Base-by-base conservation (phyloP, 2,329 filamentous ascomycete genomes). In the Elsinoe arachidis region DNA sequence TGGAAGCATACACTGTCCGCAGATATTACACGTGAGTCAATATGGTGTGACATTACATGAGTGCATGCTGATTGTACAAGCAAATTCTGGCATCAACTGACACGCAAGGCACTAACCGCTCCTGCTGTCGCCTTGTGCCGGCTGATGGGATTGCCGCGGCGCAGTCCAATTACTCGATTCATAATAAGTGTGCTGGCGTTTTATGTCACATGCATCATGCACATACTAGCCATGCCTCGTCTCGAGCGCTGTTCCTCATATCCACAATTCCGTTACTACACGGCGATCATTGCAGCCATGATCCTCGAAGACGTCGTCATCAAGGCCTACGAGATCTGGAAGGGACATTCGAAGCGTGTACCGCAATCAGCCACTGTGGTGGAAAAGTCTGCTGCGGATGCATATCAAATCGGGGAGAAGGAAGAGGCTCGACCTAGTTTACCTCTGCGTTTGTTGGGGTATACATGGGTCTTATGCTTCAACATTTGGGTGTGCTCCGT, bases 71-170 rank as follows among this genome's bases (percentile, higher is more conserved):
- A 56, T 19, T 21, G n/a, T n/a, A 23, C 6, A 17, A 56, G 54
- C 7, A n/a, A 21, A 17, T 56, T 56, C 54, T 56, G 54, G 54
- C 54, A 56, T 30, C 33, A 41, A n/a, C 33, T 46, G 5, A 49
- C 47, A 11, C 54, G 54, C 26, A 46, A 49, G 39, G 23, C 41
- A 3, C 47, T 56, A 17, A 56, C 54, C 17, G 10, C 39, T 12
- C 54, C 44, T 30, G 39, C 54, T 46, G 34, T 34, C 3, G 21
- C 30, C 2, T 7, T 47, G 15, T 56, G 54, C 26, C 21, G 14
- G 10, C 47, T 44, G 21, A 15, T 56, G 9, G 17, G 41, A 5
- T n/a, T 56, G 17, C 54, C 54, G 17, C n/a, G 17, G 26, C 14
- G 37, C 17, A 35, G 41, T 17, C 23, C 47, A 15, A 5, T 56